phyloP scores from a whole-genome alignment of 208 protist genomes.

The Naegleria lovaniensis region DNA sequence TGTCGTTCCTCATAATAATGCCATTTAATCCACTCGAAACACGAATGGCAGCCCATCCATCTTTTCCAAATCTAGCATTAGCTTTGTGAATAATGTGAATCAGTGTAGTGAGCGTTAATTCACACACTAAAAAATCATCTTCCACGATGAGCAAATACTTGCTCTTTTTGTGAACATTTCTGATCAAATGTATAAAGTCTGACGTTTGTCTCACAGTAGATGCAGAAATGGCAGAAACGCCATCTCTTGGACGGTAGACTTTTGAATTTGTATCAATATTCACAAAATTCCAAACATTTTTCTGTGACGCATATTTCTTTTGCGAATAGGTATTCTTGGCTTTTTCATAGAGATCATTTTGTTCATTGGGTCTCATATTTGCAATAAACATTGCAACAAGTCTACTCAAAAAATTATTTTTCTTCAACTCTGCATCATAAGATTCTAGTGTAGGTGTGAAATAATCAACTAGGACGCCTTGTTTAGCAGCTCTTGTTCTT shows the following conservation, averaged over 20 bases:
- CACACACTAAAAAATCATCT: conserved; percentile 41
- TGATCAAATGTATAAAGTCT: neutral
- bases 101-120: conserved; percentile 1
- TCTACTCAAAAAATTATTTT: neutral
- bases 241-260: neutral
- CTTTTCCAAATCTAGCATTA: neutral
- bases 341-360: neutral
- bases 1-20: conserved; percentile 40
- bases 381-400: neutral
- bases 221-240: neutral
- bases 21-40: conserved; percentile 36
- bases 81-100: conserved; percentile 37
- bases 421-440: neutral
- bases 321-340: neutral
- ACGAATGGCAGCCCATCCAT: conserved; percentile 33
- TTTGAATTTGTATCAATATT: neutral
- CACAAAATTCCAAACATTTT: neutral
- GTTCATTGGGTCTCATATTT: neutral
- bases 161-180: neutral
- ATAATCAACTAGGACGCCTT: neutral
- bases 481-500: neutral
- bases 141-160: conserved; percentile 38
- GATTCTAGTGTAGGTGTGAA: neutral
- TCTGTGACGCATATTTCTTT: neutral
- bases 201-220: neutral